Base-by-base conservation (phyloP, 768 basidiomycete genomes). In the Tylopilus intermedius region DNA sequence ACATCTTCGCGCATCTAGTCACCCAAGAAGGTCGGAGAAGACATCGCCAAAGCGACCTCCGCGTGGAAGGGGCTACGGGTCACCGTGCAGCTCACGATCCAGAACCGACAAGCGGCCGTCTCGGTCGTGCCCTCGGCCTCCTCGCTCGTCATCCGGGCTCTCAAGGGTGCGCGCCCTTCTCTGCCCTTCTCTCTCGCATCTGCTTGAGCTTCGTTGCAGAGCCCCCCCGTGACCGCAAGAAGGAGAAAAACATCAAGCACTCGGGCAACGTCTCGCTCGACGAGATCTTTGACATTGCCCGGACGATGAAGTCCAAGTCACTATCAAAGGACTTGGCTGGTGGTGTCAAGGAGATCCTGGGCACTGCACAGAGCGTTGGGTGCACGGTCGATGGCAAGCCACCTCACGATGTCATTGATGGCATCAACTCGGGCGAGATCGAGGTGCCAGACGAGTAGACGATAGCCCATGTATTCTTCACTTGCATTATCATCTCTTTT, bases 181-280 rank as follows among this genome's bases (percentile, higher is more conserved):
- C 7, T 8, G 5, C 33, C 26, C 8, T 30, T 44, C 26, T 49
- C 15, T 8, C 5, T n/a, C 33, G 3, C 26, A 15, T 5, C 2
- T 26, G 2, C 9, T 30, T 46, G 39, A 55, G 27, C 10, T 54
- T 40, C 13, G 49, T 50, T 65, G 4, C 70, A 95, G 95, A 98
- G 79, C 94, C 96, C 59, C 93, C 94, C 62, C 92, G 96, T 67
- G 96, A 99, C 77, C 88, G 96, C 60, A 99, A 99, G 76, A 99
- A 99, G 85, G 95, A 99, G 83, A 99, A 99, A 82, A 99, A 98
- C 82, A 96, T 99, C 79, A 97, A 97, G 75, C 96, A 98, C 81
- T 74, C 75, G 57, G 96, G 96, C 55, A 98, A 97, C 78, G 80
- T 99, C 60, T 67, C 93, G 51, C 79, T 97, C 51, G 93, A 95